Percentiles rank a stretch among this genome's conserved stretches.
Conservation (phyloP, 1,284 basidiomycete genomes). For the Boletus sp. region DNA sequence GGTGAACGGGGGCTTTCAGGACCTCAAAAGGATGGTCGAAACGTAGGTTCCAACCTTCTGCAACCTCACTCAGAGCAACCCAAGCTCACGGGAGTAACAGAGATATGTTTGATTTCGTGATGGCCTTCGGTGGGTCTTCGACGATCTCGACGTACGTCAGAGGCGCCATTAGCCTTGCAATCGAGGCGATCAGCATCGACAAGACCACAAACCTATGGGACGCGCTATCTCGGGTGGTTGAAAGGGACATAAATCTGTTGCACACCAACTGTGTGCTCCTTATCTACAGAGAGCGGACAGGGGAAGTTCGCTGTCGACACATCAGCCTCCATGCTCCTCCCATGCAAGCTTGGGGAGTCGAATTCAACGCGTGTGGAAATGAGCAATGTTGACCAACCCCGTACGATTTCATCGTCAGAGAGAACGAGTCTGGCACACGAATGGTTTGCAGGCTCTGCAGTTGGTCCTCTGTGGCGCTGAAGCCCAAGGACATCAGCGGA, state of each 20-base stretch:
- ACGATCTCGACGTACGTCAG: neutral
- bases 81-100: neutral
- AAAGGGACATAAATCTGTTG: neutral
- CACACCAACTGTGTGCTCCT: neutral
- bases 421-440: neutral
- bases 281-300: neutral
- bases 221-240: neutral
- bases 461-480: neutral
- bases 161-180: neutral
- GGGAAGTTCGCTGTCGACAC: neutral
- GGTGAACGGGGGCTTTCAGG: neutral
- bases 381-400: neutral
- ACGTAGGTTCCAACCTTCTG: neutral
- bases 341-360: slow-evolving; percentile 3
- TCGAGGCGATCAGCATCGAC: slow-evolving; percentile 3
- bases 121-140: slow-evolving; percentile 1
- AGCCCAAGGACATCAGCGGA: neutral
- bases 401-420: neutral
- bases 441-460: neutral
- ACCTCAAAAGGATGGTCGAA: neutral
- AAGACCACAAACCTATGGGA: slow-evolving; percentile 3
- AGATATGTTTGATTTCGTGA: neutral
- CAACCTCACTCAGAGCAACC: too few relatives aligned
- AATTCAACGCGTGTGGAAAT: neutral
- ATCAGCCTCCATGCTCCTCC: slow-evolving; percentile 4